Evolutionary conservation across 2,329 filamentous ascomycete genomes (phyloP).

Genomic region (Emergomyces orientalis): DNA sequence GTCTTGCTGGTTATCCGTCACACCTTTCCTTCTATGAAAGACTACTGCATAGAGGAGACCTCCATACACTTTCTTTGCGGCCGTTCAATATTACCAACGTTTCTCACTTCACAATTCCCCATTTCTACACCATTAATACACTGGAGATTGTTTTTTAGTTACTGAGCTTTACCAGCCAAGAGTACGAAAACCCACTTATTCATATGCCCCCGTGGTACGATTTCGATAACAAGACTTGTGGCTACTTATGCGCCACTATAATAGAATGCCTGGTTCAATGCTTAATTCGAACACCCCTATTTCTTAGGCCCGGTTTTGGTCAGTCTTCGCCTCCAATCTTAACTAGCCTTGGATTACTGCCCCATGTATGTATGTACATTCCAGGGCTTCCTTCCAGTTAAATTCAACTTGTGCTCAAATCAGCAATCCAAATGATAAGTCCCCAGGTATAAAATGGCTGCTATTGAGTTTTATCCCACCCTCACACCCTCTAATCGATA

Average conservation of each 20-base stretch:
- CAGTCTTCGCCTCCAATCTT: too few species aligned
- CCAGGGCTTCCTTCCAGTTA: too few species aligned
- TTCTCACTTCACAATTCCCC: background rate
- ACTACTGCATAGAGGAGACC: background rate
- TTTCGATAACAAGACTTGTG: background rate
- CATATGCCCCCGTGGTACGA: background rate
- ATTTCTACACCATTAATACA: background rate
- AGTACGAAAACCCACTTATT: background rate
- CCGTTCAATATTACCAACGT: background rate
- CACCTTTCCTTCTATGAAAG: background rate
- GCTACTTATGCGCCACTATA: background rate
- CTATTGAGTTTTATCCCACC: too few species aligned
- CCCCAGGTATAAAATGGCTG: too few species aligned
- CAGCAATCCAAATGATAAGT: too few species aligned
- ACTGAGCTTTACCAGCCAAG: background rate
- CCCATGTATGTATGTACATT: too few species aligned
- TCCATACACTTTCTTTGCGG: background rate
- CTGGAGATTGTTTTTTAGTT: background rate
- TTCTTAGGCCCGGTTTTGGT: background rate
- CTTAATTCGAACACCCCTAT: background rate
- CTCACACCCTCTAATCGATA: too few species aligned
- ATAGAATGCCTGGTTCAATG: too few species aligned
- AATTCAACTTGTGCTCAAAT: too few species aligned
- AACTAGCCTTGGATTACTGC: too few species aligned
- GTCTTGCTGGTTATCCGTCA: background rate